Conservation (phyloP, 1,284 basidiomycete species). For the Pseudozyma tsukubaensis region DNA sequence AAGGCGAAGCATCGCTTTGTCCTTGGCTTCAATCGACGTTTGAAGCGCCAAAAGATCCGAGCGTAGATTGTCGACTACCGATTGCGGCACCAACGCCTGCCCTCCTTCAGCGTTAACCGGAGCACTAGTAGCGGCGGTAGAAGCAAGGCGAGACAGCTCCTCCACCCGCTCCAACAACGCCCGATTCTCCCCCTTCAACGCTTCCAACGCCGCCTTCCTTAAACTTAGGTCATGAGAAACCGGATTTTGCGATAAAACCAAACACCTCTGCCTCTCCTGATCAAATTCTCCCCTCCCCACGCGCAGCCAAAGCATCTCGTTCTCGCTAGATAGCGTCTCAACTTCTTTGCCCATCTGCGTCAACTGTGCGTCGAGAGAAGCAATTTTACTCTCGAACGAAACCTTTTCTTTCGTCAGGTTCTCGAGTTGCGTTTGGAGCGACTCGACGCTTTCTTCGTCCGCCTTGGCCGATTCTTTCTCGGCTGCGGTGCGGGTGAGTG, state of each 20-base stretch:
- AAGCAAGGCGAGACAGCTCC: slow-evolving; percentile 48
- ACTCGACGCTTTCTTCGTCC: slow-evolving; percentile 5
- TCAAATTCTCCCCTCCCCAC: slow-evolving; percentile 78
- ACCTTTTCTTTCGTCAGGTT: slow-evolving; percentile 17
- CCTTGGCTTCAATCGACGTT: slow-evolving; percentile 72
- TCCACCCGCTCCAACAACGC: slow-evolving; percentile 72
- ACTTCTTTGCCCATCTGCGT: slow-evolving; percentile 70
- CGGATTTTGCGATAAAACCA: slow-evolving; percentile 80
- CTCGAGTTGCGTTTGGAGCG: slow-evolving; percentile 3
- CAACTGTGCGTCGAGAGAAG: slow-evolving; percentile 47
- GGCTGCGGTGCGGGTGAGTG: slow-evolving; percentile 6
- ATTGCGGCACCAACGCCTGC: slow-evolving; percentile 72
- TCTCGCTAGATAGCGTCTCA: slow-evolving; percentile 76
- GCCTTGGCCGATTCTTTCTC: slow-evolving; percentile 14
- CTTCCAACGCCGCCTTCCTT: slow-evolving; percentile 77
- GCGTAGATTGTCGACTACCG: slow-evolving; percentile 76
- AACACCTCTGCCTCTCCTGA: slow-evolving; percentile 77
- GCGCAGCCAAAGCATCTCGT: slow-evolving; percentile 77
- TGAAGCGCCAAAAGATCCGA: slow-evolving; percentile 76
- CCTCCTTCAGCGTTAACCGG: too few species aligned
- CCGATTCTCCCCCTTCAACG: slow-evolving; percentile 80
- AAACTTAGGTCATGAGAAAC: slow-evolving; percentile 79
- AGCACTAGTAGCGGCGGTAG: too few species aligned
- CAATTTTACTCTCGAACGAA: slow-evolving; percentile 50
- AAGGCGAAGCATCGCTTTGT: slow-evolving; percentile 79